Conservation (phyloP, 2,329 filamentous ascomycete genomes). For the Claviceps humidiphila region DNA sequence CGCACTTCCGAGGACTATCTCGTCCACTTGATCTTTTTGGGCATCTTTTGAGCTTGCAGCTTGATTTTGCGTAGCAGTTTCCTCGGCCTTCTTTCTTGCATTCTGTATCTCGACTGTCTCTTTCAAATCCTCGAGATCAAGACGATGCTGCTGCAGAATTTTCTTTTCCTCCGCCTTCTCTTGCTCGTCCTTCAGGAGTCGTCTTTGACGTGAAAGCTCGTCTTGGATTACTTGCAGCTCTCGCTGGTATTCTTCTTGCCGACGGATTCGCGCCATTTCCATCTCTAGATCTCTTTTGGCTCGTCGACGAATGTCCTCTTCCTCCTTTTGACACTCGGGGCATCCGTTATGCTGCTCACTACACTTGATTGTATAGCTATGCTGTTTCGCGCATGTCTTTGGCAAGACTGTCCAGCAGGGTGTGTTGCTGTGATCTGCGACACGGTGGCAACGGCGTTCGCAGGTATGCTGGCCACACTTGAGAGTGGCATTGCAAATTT, state of each 20-base stretch:
- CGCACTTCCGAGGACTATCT: conserved; percentile 14
- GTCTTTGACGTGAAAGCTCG: conserved; percentile 35
- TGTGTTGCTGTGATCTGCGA: conserved; percentile 41
- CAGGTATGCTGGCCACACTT: conserved; percentile 49
- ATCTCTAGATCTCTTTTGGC: conserved; percentile 34
- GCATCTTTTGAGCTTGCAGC: not conserved
- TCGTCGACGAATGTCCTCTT: conserved; percentile 28
- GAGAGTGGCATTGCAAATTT: conserved; percentile 40
- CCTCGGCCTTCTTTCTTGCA: not conserved
- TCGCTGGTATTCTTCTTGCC: conserved; percentile 29
- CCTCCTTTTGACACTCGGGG: conserved; percentile 36
- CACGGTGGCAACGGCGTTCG: conserved; percentile 45
- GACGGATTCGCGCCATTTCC: conserved; percentile 31
- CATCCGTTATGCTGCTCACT: conserved; percentile 28
- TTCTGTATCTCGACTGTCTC: conserved; percentile 13
- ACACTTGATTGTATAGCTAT: conserved; percentile 36
- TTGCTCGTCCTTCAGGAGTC: not conserved
- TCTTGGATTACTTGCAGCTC: conserved; percentile 37
- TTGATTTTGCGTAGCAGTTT: not conserved
- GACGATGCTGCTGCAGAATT: conserved; percentile 23
- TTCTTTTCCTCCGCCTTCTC: not conserved
- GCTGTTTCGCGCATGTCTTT: conserved; percentile 36
- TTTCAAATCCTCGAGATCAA: conserved; percentile 31
- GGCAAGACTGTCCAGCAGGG: conserved; percentile 23
- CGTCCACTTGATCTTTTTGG: not conserved